These are phyloP conservation scores for Pseudonitzschia multiseries DNA, from an alignment of 108 stramenopile species.

Conservation along the genomic window DNA sequence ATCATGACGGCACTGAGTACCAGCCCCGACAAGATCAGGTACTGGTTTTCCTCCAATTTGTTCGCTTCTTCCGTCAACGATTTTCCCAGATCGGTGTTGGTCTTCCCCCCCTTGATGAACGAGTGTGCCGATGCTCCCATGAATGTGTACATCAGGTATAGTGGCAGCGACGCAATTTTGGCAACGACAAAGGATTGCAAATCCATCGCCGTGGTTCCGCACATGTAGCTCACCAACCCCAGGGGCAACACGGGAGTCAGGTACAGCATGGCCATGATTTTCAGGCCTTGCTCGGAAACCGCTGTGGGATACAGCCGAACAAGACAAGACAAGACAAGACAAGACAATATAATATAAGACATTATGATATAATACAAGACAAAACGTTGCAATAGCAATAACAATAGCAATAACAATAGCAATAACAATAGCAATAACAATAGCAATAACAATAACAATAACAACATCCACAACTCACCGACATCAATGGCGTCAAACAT, in stretches of 20 bases:
- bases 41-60: constrained; percentile 61
- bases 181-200: constrained; percentile 62
- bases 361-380: too few relatives aligned
- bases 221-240: constrained; percentile 79
- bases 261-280: constrained; percentile 84
- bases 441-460: neutral
- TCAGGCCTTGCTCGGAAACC: constrained; percentile 70
- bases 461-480: constrained; percentile 34
- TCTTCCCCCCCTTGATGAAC: constrained; percentile 37
- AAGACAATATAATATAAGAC: too few relatives aligned
- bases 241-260: constrained; percentile 77
- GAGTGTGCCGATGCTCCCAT: constrained; percentile 76
- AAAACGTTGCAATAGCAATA: neutral
- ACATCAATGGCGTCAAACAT: constrained; percentile 86
- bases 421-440: neutral
- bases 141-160: constrained; percentile 75
- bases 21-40: constrained; percentile 63
- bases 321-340: too few relatives aligned
- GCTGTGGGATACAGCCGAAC: constrained; percentile 29
- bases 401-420: neutral
- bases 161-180: constrained; percentile 73
- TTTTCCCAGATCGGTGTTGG: constrained; percentile 9
- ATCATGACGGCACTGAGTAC: constrained; percentile 72
- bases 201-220: constrained; percentile 80
- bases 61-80: constrained; percentile 39